phyloP scores from a whole-genome alignment of 345 rosid species.

The Moricandia arvensis region DNA sequence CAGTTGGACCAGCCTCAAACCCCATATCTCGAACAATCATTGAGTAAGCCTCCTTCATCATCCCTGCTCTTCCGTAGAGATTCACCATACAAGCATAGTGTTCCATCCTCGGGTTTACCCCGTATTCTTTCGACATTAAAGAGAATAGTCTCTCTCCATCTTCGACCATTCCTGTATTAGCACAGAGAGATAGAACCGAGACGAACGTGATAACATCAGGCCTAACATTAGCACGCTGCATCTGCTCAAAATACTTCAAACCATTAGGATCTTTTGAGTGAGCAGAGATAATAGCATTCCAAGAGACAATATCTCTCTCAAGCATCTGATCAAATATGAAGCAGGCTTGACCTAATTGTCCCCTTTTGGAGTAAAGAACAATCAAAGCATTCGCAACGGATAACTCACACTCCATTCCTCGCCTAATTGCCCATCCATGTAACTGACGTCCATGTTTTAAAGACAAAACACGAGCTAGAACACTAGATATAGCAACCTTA shows the following conservation, averaged over 20 bases:
- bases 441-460: conserved; percentile 51
- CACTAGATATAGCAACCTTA: conserved; percentile 65
- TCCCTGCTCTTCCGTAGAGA: conserved; percentile 74
- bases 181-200: conserved; percentile 67
- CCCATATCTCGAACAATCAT: conserved; percentile 57
- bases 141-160: conserved; percentile 65
- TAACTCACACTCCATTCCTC: conserved; percentile 56
- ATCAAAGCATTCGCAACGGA: conserved; percentile 70
- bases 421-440: conserved; percentile 73
- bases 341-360: conserved; percentile 47
- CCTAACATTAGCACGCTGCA: conserved; percentile 47
- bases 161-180: conserved; percentile 57
- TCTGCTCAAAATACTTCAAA: conserved; percentile 52
- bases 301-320: conserved; percentile 63
- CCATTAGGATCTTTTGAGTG: conserved; percentile 50
- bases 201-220: conserved; percentile 84
- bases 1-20: conserved; percentile 72
- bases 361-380: conserved; percentile 48
- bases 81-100: conserved; percentile 87
- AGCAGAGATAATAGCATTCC: conserved; percentile 83
- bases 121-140: conserved; percentile 50
- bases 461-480: conserved; percentile 49
- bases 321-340: conserved; percentile 67
- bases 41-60: conserved; percentile 58
- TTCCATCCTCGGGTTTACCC: conserved; percentile 54